A percentile compares a stretch with the other conserved stretches of the same genome.
phyloP scores from a whole-genome alignment of 2,329 filamentous ascomycete species.

The Leptographium lundbergii region DNA sequence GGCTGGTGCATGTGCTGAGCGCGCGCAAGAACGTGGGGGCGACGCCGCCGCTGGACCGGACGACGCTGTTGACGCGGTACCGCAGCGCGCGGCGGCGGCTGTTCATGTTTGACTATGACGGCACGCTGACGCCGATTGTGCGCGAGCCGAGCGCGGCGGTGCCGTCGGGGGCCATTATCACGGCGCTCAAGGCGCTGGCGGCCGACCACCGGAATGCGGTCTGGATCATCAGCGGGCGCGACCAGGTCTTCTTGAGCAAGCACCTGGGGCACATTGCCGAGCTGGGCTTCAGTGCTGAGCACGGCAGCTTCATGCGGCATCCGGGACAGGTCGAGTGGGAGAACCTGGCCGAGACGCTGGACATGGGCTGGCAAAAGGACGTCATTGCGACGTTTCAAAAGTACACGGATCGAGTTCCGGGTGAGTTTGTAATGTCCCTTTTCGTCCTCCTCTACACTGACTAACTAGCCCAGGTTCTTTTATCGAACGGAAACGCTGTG shows the following conservation, averaged over 20 bases:
- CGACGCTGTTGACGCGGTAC: conserved; percentile 61
- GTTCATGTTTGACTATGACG: conserved; percentile 99
- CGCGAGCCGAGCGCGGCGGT: conserved; percentile 81
- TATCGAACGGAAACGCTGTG: conserved; percentile 87
- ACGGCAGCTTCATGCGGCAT: conserved; percentile 86
- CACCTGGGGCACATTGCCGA: conserved; percentile 85
- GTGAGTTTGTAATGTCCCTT: conserved; percentile 24
- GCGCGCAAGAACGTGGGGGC: conserved; percentile 62
- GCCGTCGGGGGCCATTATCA: conserved; percentile 71
- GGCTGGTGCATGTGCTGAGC: conserved; percentile 67
- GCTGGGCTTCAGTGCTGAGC: conserved; percentile 90
- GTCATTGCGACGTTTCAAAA: conserved; percentile 76
- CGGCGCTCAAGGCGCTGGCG: conserved; percentile 66
- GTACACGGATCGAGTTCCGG: conserved; percentile 77
- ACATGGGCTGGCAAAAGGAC: conserved; percentile 88
- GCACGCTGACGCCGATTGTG: conserved; percentile 90
- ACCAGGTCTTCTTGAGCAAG: conserved; percentile 80
- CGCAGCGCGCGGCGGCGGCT: conserved; percentile 63
- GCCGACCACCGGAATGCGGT: conserved; percentile 73
- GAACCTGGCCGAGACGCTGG: conserved; percentile 72
- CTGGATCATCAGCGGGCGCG: conserved; percentile 97
- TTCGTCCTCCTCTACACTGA: neutral
- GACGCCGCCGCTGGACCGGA: conserved; percentile 71
- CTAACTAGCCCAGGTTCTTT: conserved; percentile 64
- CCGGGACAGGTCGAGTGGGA: conserved; percentile 70